phyloP scores from a whole-genome alignment of 805 yeast genomes.

The Metschnikowia bowlesiae region DNA sequence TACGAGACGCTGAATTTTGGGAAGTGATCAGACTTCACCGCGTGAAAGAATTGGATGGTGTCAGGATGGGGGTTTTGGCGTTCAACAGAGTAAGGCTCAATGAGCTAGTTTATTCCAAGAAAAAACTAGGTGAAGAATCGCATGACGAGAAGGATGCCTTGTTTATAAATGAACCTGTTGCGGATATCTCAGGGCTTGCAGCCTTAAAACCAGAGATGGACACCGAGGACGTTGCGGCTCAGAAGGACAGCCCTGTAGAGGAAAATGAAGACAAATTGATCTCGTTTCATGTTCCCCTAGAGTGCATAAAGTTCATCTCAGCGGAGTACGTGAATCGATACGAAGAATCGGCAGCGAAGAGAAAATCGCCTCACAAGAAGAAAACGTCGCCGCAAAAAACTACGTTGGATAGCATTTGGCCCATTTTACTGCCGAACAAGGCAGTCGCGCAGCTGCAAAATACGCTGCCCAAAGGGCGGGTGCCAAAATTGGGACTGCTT shows the following conservation, averaged over 20 bases:
- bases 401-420: conserved; percentile 23
- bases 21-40: conserved; percentile 9
- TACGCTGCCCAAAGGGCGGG: neutral
- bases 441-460: neutral
- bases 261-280: conserved; percentile 10
- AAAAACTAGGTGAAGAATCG: neutral
- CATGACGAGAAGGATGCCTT: neutral
- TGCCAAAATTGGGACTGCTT: neutral
- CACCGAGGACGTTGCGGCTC: neutral
- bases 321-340: conserved; percentile 12
- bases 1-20: conserved; percentile 10
- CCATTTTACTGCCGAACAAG: conserved; percentile 8
- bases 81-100: conserved; percentile 13
- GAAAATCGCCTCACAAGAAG: conserved; percentile 16
- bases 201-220: conserved; percentile 1
- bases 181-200: neutral
- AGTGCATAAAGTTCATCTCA: conserved; percentile 15
- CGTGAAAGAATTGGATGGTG: conserved; percentile 10
- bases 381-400: conserved; percentile 21
- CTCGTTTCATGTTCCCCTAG: conserved; percentile 16
- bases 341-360: conserved; percentile 6
- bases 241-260: neutral
- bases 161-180: neutral
- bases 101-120: conserved; percentile 12
- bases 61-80: conserved; percentile 11